These are phyloP conservation scores for Ophiostoma quercus DNA, from an alignment of 2,329 filamentous ascomycete species.

Conservation along the genomic window DNA sequence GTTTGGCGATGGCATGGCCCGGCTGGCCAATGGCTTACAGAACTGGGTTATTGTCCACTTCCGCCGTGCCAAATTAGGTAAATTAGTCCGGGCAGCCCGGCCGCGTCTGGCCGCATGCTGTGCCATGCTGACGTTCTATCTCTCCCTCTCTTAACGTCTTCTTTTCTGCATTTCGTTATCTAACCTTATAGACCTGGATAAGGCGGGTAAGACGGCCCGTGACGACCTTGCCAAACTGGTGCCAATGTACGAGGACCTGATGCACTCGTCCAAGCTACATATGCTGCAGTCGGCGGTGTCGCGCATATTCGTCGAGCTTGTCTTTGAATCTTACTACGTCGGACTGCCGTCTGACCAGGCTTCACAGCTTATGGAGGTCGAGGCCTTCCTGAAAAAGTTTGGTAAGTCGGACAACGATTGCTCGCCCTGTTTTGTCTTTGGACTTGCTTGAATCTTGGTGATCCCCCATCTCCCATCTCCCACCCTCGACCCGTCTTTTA, in stretches of 20 bases:
- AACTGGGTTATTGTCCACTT: constrained; percentile 71
- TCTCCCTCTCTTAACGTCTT: neutral
- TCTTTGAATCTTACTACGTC: constrained; percentile 60
- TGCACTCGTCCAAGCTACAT: constrained; percentile 52
- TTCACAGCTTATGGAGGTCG: constrained; percentile 45
- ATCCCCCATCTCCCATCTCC: neutral
- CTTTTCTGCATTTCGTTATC: neutral
- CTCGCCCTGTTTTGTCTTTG: neutral
- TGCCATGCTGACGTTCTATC: neutral
- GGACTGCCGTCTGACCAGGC: constrained; percentile 54
- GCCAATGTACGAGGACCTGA: constrained; percentile 54
- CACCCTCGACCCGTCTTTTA: neutral
- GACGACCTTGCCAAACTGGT: constrained; percentile 42
- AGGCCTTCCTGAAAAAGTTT: constrained; percentile 42
- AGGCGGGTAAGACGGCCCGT: neutral
- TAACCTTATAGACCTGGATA: neutral
- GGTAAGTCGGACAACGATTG: constrained; percentile 21
- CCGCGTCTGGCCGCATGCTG: neutral
- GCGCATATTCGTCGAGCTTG: constrained; percentile 52
- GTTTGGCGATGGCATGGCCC: constrained; percentile 56
- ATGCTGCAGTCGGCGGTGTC: constrained; percentile 59
- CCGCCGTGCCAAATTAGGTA: constrained; percentile 55
- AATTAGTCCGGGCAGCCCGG: constrained; percentile 3
- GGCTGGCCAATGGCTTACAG: constrained; percentile 62
- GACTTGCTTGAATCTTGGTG: neutral